phyloP scores from a whole-genome alignment of 495 filamentous ascomycete species.

The Pseudotulostoma volvatum region DNA sequence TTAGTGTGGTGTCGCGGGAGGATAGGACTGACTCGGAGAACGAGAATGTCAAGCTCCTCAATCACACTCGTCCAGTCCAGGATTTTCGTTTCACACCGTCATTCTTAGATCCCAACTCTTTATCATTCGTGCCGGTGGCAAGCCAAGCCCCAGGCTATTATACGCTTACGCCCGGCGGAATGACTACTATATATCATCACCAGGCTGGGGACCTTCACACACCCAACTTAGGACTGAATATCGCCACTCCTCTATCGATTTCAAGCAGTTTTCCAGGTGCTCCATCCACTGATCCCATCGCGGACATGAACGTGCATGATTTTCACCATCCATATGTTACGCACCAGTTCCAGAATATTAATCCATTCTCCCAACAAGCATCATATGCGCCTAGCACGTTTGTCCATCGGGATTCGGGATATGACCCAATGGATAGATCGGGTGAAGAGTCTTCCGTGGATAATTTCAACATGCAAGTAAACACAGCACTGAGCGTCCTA shows the following conservation, averaged over 20 bases:
- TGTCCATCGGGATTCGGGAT: constrained; percentile 57
- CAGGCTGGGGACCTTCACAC: constrained; percentile 87
- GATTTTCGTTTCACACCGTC: constrained; percentile 84
- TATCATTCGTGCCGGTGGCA: constrained; percentile 59
- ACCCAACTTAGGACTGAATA: constrained; percentile 53
- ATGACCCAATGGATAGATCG: constrained; percentile 56
- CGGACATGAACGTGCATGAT: constrained; percentile 31
- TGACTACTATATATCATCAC: constrained; percentile 63
- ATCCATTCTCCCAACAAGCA: constrained; percentile 50
- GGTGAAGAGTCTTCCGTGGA: constrained; percentile 42
- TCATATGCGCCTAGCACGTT: constrained; percentile 70
- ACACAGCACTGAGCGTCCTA: constrained; percentile 15
- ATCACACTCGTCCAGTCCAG: constrained; percentile 56
- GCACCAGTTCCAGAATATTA: constrained; percentile 55
- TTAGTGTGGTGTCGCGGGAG: too few species aligned
- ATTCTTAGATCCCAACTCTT: constrained; percentile 68
- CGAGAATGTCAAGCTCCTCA: constrained; percentile 54
- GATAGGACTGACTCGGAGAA: constrained; percentile 10
- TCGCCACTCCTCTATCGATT: constrained; percentile 75
- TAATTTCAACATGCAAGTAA: constrained; percentile 27
- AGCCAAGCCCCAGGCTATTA: constrained; percentile 74
- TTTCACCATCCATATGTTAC: constrained; percentile 46
- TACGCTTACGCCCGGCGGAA: constrained; percentile 74
- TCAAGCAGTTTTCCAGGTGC: constrained; percentile 43
- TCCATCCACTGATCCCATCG: constrained; percentile 33